These are phyloP conservation scores for Fusarium poae DNA, from an alignment of 2,329 filamentous ascomycete genomes.

Conservation along the genomic window DNA sequence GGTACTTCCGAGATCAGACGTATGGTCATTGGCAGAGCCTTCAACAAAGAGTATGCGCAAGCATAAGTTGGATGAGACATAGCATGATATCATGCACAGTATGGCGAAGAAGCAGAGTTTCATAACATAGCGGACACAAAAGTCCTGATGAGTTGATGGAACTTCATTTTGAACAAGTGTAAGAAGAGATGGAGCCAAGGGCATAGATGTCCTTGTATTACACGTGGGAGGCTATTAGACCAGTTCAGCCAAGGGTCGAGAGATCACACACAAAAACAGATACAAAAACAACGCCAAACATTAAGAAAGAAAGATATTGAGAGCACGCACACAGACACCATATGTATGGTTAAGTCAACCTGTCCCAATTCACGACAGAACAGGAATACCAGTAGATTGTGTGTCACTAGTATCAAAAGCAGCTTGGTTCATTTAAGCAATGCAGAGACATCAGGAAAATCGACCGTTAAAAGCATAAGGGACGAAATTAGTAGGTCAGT, in stretches of 20 bases:
- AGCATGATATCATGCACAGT: background rate
- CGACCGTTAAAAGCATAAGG: too few relatives aligned
- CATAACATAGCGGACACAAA: background rate
- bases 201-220: conserved; percentile 19
- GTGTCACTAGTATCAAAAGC: background rate
- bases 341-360: background rate
- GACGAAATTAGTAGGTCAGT: too few relatives aligned
- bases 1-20: conserved; percentile 94
- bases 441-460: too few relatives aligned
- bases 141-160: background rate
- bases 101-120: background rate
- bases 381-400: background rate
- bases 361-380: background rate
- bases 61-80: conserved; percentile 36
- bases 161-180: background rate
- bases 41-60: conserved; percentile 83
- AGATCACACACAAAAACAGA: background rate
- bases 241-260: background rate
- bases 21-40: conserved; percentile 93
- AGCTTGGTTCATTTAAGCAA: background rate
- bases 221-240: background rate
- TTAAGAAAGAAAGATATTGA: background rate
- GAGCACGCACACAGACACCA: too few relatives aligned
- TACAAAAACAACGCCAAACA: background rate
- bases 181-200: conserved; percentile 9